Percentiles rank a stretch among this genome's conserved stretches.
Evolutionary conservation across 306 rosid species (phyloP).

Genomic region (Lathyrus oleraceus): DNA sequence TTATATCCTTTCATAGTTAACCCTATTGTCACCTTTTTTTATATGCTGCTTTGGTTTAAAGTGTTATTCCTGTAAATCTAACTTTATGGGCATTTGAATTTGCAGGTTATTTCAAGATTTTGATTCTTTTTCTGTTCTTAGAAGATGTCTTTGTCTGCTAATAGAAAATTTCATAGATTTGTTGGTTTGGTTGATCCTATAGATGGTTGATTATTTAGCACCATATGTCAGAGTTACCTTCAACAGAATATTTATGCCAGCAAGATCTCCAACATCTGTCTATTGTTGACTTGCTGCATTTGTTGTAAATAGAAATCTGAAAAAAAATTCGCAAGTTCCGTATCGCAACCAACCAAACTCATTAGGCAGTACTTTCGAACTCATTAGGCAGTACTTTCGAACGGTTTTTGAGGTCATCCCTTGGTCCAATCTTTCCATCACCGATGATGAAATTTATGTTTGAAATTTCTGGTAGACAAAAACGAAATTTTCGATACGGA

Average conservation of each 20-base stretch:
- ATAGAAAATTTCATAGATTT: constrained; percentile 1
- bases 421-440: background rate
- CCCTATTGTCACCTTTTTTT: constrained; percentile 12
- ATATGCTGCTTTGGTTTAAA: background rate
- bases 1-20: constrained; percentile 5
- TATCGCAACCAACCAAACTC: constrained; percentile 1
- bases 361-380: background rate
- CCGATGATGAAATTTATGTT: too few relatives aligned
- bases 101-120: constrained; percentile 49
- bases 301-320: constrained; percentile 24
- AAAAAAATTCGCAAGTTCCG: background rate
- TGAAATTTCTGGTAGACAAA: too few relatives aligned
- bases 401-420: background rate
- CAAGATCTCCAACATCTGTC: constrained; percentile 28
- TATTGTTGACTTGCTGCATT: constrained; percentile 18
- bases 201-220: constrained; percentile 16
- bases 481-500: too few relatives aligned
- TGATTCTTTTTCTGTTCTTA: constrained; percentile 21
- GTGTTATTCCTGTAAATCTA: constrained; percentile 13
- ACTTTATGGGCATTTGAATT: constrained; percentile 21
- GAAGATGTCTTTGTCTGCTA: constrained; percentile 12
- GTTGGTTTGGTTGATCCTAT: constrained; percentile 11
- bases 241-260: constrained; percentile 30
- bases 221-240: constrained; percentile 19
- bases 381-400: background rate